These are phyloP conservation scores for Beauveria brongniartii DNA, from an alignment of 2,329 filamentous ascomycete species.

Conservation along the genomic window DNA sequence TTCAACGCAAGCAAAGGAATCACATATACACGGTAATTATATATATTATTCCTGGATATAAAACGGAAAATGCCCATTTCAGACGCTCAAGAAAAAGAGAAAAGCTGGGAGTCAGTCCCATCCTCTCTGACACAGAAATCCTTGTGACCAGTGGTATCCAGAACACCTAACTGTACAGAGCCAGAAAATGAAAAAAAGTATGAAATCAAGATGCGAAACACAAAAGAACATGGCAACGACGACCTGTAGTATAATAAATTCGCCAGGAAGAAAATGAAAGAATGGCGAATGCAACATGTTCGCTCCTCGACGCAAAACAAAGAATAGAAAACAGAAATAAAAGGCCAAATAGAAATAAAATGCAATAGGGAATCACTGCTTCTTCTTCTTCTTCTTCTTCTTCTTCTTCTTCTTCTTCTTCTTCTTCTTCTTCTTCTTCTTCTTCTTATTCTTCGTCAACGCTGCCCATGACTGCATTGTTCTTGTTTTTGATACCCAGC, in stretches of 20 bases:
- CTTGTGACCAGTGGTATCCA: constrained; percentile 22
- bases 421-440: too few relatives aligned
- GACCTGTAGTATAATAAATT: background rate
- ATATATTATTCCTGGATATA: background rate
- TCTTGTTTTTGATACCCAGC: constrained; percentile 61
- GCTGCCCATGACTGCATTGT: constrained; percentile 42
- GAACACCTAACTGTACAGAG: constrained; percentile 26
- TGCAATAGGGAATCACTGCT: background rate
- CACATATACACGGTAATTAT: background rate
- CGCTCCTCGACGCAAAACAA: background rate
- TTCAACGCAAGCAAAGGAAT: too few relatives aligned
- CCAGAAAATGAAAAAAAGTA: constrained; percentile 10
- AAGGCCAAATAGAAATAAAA: background rate
- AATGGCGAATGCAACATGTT: background rate
- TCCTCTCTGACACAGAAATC: background rate
- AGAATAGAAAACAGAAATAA: background rate
- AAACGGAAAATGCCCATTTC: background rate
- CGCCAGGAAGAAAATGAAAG: constrained; percentile 1
- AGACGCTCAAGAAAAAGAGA: background rate
- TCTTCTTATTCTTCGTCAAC: constrained; percentile 44
- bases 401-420: too few relatives aligned
- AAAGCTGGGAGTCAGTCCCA: background rate
- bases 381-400: background rate
- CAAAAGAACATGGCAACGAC: constrained; percentile 11
- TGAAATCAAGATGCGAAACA: background rate